A percentile compares a stretch with the other conserved stretches of the same genome.
Conservation (phyloP, 2,329 filamentous ascomycete genomes). For the Didymella pomorum region DNA sequence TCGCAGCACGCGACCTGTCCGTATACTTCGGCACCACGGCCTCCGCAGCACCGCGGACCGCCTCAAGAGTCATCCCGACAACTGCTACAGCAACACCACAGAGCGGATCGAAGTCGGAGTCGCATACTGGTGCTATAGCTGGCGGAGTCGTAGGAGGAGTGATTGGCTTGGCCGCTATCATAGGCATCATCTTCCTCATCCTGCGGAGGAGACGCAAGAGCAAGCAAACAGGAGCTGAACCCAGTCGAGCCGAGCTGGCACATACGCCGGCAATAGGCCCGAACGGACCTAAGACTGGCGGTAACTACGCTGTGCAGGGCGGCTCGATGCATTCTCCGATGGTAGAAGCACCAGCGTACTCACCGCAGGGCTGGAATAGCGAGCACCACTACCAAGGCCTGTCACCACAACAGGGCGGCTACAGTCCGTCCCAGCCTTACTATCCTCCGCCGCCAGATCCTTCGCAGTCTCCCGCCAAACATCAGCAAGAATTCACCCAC, state of each 20-base stretch:
- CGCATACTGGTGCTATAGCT: conserved; percentile 41
- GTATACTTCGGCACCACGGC: conserved; percentile 62
- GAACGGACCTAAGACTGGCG: neutral
- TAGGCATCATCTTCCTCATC: conserved; percentile 31
- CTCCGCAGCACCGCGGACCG: conserved; percentile 53
- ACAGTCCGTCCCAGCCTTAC: neutral
- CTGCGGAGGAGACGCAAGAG: conserved; percentile 31
- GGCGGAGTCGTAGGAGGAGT: conserved; percentile 49
- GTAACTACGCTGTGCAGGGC: conserved; percentile 7
- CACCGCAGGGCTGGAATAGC: conserved; percentile 15
- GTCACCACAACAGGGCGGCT: neutral
- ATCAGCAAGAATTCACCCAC: neutral
- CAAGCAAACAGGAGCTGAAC: neutral
- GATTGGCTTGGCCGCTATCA: conserved; percentile 29
- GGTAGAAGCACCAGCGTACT: conserved; percentile 20
- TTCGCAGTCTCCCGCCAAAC: neutral
- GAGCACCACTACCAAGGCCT: neutral
- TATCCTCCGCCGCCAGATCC: neutral
- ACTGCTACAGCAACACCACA: conserved; percentile 6
- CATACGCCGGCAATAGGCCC: neutral
- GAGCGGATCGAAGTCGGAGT: conserved; percentile 3
- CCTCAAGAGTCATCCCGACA: conserved; percentile 55
- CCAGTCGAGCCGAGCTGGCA: conserved; percentile 4
- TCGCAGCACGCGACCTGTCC: conserved; percentile 58
- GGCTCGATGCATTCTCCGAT: conserved; percentile 22